These are phyloP conservation scores for Achlya hypogyna DNA, from an alignment of 352 stramenopile species.

Conservation along the genomic window DNA sequence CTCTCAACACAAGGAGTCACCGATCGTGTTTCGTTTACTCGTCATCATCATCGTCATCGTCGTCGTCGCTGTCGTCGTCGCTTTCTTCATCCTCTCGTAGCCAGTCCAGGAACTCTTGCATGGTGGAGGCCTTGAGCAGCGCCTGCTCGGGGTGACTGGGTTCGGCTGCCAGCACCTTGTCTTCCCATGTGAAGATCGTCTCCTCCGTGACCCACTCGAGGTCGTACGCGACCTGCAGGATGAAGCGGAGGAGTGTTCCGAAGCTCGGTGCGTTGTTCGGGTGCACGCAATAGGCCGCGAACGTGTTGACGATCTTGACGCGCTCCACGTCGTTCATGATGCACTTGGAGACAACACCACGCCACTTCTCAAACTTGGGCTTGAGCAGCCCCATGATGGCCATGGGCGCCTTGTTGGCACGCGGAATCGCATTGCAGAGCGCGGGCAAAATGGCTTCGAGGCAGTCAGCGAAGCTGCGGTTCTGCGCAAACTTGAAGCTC, in stretches of 20 bases:
- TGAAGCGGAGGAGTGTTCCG: slow-evolving; percentile 85
- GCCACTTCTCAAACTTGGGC: slow-evolving; percentile 85
- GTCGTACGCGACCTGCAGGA: slow-evolving; percentile 91
- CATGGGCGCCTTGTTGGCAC: slow-evolving; percentile 38
- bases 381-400: slow-evolving; percentile 72
- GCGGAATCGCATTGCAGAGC: slow-evolving; percentile 56
- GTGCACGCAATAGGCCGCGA: slow-evolving; percentile 46
- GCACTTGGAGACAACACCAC: slow-evolving; percentile 83
- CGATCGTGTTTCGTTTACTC: neutral
- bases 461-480: slow-evolving; percentile 73
- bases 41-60: slow-evolving; percentile 15
- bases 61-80: slow-evolving; percentile 10
- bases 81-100: slow-evolving; percentile 16
- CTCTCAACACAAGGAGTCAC: neutral
- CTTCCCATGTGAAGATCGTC: slow-evolving; percentile 87
- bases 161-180: slow-evolving; percentile 32
- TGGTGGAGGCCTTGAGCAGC: slow-evolving; percentile 60
- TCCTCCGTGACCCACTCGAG: slow-evolving; percentile 90
- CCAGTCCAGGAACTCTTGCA: slow-evolving; percentile 79
- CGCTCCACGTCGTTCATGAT: slow-evolving; percentile 74
- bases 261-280: slow-evolving; percentile 42
- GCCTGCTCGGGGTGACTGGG: slow-evolving; percentile 28
- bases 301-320: slow-evolving; percentile 41
- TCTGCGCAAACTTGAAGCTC: slow-evolving; percentile 91
- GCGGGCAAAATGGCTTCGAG: slow-evolving; percentile 65